These are phyloP conservation scores for Mycosphaerelloides madeirae DNA, from an alignment of 2,329 filamentous ascomycete species.

Conservation along the genomic window DNA sequence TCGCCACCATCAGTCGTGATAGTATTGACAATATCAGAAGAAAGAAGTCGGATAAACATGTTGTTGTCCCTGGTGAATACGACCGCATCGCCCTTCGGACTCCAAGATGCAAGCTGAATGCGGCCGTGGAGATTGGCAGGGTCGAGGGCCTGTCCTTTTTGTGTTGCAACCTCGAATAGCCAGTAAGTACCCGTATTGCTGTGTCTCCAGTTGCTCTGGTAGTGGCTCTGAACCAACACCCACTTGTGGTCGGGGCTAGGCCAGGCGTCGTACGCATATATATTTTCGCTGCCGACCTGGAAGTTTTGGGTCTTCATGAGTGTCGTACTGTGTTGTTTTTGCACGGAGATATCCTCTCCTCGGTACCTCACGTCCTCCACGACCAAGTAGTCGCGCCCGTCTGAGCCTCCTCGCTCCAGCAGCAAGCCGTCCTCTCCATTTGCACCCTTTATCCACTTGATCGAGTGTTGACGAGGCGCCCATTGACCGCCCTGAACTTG, in stretches of 20 bases:
- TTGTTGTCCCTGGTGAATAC: slow-evolving; percentile 93
- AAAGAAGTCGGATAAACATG: slow-evolving; percentile 69
- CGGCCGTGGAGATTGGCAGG: slow-evolving; percentile 59
- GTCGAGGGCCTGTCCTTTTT: slow-evolving; percentile 72
- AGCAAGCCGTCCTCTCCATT: slow-evolving; percentile 78
- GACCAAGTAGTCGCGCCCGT: slow-evolving; percentile 68
- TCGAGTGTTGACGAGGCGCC: slow-evolving; percentile 58
- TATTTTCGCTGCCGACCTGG: slow-evolving; percentile 50
- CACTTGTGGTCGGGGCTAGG: slow-evolving; percentile 81
- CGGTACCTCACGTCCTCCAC: slow-evolving; percentile 76
- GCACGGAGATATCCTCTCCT: slow-evolving; percentile 38
- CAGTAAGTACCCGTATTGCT: slow-evolving; percentile 84
- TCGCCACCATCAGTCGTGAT: slow-evolving; percentile 83
- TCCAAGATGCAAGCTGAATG: slow-evolving; percentile 85
- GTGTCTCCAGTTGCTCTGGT: slow-evolving; percentile 78
- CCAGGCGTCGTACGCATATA: slow-evolving; percentile 59
- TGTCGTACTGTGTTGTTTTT: slow-evolving; percentile 54
- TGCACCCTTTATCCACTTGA: slow-evolving; percentile 72
- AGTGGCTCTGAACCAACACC: slow-evolving; percentile 73
- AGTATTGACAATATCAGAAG: slow-evolving; percentile 57
- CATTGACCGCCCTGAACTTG: slow-evolving; percentile 65
- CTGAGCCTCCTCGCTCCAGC: slow-evolving; percentile 62
- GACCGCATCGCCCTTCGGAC: slow-evolving; percentile 76
- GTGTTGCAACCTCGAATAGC: slow-evolving; percentile 82
- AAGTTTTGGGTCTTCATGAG: slow-evolving; percentile 71